Base-by-base conservation (phyloP, 1,284 basidiomycete genomes). In the Ustilago hordei region DNA sequence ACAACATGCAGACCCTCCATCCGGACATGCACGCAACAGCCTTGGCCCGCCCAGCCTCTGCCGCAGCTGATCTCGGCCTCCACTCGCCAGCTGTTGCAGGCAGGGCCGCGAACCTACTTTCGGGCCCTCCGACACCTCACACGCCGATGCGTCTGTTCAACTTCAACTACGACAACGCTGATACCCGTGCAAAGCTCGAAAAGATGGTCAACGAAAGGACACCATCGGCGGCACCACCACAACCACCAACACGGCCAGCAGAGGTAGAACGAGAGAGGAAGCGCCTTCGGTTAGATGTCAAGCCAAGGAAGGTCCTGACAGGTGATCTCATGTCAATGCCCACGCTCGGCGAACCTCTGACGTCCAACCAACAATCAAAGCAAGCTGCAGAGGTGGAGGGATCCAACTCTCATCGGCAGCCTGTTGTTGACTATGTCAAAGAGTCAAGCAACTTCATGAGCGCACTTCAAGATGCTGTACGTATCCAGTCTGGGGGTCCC, bases 81-180 rank as follows among this genome's bases (percentile, higher is more conserved):
- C 41, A 53, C 47, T 64, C 62, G 11, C 60, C 62, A 2, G 57
- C 60, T 4, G 19, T 61, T 13, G 35, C 56, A 54, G 50, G 19
- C 54, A 58, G 52, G 23, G 60, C 54, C 8, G 15, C 38, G 39
- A 58, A 55, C 17, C 39, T 61, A 34, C 39, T 60, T 11, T 69
- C 71, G 17, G 76, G 64, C 8, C 72, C 71, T 41, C 64, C 76
- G 9, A 74, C 77, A 2, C 77, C 79, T 8, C 79, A 77, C 55
- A 77, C 79, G 4, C 81, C 81, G 8, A 75, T 82, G 72, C 79
- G 81, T 12, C 67, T 82, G 13, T 79, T 82, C 62, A 77, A 78
- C 41, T 69, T 80, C 59, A 63, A 73, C 54, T 75, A 79, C 41
- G 81, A 82, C 28, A 69, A 79, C 32, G 74, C 71, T 19, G 67